phyloP scores from a whole-genome alignment of 768 basidiomycete genomes.

The Cubamyces lactineus region DNA sequence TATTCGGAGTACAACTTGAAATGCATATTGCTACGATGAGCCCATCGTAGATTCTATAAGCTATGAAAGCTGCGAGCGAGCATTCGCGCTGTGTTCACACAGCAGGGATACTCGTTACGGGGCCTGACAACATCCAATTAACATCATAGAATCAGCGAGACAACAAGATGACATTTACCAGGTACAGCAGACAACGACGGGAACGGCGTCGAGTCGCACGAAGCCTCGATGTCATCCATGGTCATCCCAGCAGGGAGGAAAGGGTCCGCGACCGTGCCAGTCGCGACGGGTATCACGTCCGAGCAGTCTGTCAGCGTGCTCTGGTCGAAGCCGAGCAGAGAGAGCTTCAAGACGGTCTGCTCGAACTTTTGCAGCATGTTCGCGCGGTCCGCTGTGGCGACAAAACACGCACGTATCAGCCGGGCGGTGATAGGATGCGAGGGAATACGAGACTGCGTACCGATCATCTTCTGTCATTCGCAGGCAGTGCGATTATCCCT shows the following conservation, averaged over 20 bases:
- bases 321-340: conserved; percentile 22
- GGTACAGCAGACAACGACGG: conserved; percentile 29
- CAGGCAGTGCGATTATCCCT: conserved; percentile 40
- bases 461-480: conserved; percentile 37
- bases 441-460: neutral
- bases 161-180: conserved; percentile 21
- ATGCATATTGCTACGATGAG: too few relatives aligned
- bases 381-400: conserved; percentile 11
- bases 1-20: too few relatives aligned
- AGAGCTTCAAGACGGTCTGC: conserved; percentile 21
- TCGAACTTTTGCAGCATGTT: conserved; percentile 22
- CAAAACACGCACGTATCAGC: neutral
- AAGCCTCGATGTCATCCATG: conserved; percentile 29
- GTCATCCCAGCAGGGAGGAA: conserved; percentile 30
- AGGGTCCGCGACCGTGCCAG: conserved; percentile 17
- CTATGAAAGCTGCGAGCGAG: neutral
- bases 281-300: conserved; percentile 22
- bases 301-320: conserved; percentile 22
- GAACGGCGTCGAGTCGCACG: conserved; percentile 28
- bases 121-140: neutral
- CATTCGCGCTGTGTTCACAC: neutral
- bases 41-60: too few relatives aligned
- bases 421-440: neutral
- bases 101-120: conserved; percentile 8
- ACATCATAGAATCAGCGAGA: neutral